Conservation (phyloP, 495 filamentous ascomycete species). For the Penicillium flavigenum region DNA sequence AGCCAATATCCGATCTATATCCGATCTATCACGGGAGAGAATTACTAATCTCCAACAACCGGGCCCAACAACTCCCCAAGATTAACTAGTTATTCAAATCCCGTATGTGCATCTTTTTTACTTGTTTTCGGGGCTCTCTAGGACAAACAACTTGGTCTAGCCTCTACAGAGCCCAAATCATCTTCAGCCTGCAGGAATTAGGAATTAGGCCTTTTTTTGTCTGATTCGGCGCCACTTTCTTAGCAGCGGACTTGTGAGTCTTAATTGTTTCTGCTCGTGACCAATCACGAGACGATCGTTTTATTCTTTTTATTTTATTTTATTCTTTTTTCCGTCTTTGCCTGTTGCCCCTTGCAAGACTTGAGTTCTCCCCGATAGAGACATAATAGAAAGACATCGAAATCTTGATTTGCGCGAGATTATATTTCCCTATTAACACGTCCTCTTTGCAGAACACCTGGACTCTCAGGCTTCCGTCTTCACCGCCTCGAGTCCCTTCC, state of each 20-base stretch:
- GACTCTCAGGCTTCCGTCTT: constrained; percentile 15
- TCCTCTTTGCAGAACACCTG: constrained; percentile 10
- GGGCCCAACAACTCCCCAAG: not conserved
- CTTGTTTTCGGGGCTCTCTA: constrained; percentile 5
- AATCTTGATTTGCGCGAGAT: not conserved
- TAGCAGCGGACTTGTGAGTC: constrained; percentile 6
- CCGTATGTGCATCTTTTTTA: not conserved
- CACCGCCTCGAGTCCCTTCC: constrained; percentile 30
- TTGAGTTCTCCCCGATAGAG: constrained; percentile 4
- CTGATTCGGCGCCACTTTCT: constrained; percentile 15
- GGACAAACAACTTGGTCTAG: constrained; percentile 3
- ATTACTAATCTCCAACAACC: constrained; percentile 3
- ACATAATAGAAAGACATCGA: not conserved
- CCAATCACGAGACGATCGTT: constrained; percentile 28
- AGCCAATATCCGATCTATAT: constrained; percentile 10
- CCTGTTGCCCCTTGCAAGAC: not conserved
- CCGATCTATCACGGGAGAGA: constrained; percentile 3
- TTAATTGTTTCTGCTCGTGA: constrained; percentile 18
- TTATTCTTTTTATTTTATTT: constrained; percentile 1
- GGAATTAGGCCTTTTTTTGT: not conserved
- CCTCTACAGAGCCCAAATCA: constrained; percentile 6
- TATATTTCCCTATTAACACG: not conserved
- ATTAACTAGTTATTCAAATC: not conserved
- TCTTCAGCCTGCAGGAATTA: constrained; percentile 8
- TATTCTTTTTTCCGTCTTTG: not conserved